Percentiles rank a stretch among this genome's conserved stretches.
Evolutionary conservation across 805 yeast genomes (phyloP).

Genomic region (Suhomyces faveliae): DNA sequence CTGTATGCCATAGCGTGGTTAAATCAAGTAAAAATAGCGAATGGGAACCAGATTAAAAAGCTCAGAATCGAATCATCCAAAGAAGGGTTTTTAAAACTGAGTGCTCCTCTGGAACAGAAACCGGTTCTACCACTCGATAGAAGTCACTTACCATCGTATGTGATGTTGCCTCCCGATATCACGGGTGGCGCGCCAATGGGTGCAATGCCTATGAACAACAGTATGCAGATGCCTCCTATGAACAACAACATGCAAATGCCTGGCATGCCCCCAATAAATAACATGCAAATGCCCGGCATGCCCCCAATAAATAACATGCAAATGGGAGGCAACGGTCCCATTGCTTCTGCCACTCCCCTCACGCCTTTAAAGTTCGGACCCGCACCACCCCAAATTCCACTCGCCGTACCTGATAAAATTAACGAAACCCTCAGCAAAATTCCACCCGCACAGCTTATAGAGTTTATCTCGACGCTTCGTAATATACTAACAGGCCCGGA

Average conservation of each 20-base stretch:
- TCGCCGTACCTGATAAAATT: constrained; percentile 54
- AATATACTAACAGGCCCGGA: constrained; percentile 51
- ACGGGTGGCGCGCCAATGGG: constrained; percentile 7
- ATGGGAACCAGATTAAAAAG: constrained; percentile 36
- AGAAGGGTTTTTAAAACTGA: constrained; percentile 49
- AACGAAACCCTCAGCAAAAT: constrained; percentile 60
- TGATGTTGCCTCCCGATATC: constrained; percentile 55
- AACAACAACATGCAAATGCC: neutral
- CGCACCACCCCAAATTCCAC: constrained; percentile 41
- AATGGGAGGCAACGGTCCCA: neutral
- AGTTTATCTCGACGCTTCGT: constrained; percentile 65
- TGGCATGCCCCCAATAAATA: neutral
- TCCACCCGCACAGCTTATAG: constrained; percentile 70
- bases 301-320: neutral
- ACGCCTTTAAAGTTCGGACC: constrained; percentile 40
- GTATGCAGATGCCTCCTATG: neutral
- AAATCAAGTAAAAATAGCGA: constrained; percentile 40
- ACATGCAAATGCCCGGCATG: neutral
- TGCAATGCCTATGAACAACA: neutral
- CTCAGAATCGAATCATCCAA: constrained; percentile 60
- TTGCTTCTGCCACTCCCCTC: neutral
- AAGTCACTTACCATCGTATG: constrained; percentile 53
- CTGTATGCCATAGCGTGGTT: constrained; percentile 46
- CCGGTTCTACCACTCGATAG: constrained; percentile 45
- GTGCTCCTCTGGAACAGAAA: constrained; percentile 35